A percentile compares a stretch with the other conserved stretches of the same genome.
Evolutionary conservation across 768 basidiomycete species (phyloP).

Genomic region (Russula virescens): DNA sequence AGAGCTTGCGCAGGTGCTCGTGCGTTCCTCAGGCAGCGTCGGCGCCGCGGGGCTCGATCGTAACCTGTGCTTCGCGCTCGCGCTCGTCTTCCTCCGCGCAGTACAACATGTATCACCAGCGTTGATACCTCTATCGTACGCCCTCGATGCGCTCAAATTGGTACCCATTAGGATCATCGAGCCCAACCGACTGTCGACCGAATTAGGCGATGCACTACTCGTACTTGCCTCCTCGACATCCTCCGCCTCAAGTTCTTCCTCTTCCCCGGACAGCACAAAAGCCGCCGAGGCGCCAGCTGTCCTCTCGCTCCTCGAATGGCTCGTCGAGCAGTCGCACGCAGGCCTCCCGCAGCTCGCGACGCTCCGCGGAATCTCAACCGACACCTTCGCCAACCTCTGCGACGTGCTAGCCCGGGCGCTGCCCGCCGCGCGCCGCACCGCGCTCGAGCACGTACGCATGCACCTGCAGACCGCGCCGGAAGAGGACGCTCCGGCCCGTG

Average conservation of each 20-base stretch:
- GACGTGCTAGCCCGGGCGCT: conserved; percentile 34
- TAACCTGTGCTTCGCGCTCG: conserved; percentile 26
- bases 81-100: conserved; percentile 28
- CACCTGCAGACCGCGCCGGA: conserved; percentile 28
- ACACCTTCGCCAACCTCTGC: conserved; percentile 44
- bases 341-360: conserved; percentile 40
- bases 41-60: conserved; percentile 28
- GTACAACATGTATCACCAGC: conserved; percentile 23
- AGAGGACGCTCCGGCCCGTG: conserved; percentile 18
- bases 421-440: conserved; percentile 28
- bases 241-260: conserved; percentile 22
- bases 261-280: conserved; percentile 18
- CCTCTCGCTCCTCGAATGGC: conserved; percentile 50
- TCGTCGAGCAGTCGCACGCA: conserved; percentile 34
- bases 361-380: conserved; percentile 44
- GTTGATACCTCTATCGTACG: conserved; percentile 6
- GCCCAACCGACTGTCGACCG: conserved; percentile 28
- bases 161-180: conserved; percentile 20
- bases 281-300: conserved; percentile 32
- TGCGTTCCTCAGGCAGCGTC: conserved; percentile 16
- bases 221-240: conserved; percentile 23
- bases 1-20: conserved; percentile 36
- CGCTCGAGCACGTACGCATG: conserved; percentile 33
- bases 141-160: conserved; percentile 13
- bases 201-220: conserved; percentile 36